Conservation (phyloP, 2,329 filamentous ascomycete species). For the Clarireedia hainanense region DNA sequence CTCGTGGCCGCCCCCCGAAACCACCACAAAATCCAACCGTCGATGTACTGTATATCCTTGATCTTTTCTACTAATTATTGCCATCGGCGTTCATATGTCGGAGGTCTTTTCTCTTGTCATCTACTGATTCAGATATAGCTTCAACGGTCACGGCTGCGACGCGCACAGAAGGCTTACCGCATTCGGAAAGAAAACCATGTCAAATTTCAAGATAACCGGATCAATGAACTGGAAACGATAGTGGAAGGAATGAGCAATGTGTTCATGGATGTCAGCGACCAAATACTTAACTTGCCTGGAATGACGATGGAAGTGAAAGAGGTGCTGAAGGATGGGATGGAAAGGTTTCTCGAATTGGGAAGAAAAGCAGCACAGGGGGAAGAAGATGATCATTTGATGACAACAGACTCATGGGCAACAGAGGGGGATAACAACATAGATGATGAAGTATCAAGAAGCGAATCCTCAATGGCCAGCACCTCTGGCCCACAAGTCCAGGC, state of each 20-base stretch:
- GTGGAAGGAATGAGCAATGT: constrained; percentile 15
- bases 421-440: not conserved
- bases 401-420: not conserved
- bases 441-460: not conserved
- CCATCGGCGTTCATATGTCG: not conserved
- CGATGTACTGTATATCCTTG: not conserved
- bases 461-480: no score
- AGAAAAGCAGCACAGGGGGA: not conserved
- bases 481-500: no score
- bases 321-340: constrained; percentile 8
- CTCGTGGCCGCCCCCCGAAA: not conserved
- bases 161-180: constrained; percentile 9
- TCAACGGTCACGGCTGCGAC: constrained; percentile 12
- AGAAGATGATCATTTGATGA: not conserved
- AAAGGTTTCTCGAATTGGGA: constrained; percentile 9
- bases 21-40: not conserved
- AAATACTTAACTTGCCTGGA: not conserved
- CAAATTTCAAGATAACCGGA: constrained; percentile 5
- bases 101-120: not conserved
- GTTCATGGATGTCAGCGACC: constrained; percentile 13
- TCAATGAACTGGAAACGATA: constrained; percentile 12
- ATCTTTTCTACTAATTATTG: not conserved
- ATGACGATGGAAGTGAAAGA: not conserved
- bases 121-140: constrained; percentile 1
- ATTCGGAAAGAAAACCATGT: constrained; percentile 12